These are phyloP conservation scores for Apiospora arundinis DNA, from an alignment of 2,329 filamentous ascomycete genomes.

Conservation along the genomic window DNA sequence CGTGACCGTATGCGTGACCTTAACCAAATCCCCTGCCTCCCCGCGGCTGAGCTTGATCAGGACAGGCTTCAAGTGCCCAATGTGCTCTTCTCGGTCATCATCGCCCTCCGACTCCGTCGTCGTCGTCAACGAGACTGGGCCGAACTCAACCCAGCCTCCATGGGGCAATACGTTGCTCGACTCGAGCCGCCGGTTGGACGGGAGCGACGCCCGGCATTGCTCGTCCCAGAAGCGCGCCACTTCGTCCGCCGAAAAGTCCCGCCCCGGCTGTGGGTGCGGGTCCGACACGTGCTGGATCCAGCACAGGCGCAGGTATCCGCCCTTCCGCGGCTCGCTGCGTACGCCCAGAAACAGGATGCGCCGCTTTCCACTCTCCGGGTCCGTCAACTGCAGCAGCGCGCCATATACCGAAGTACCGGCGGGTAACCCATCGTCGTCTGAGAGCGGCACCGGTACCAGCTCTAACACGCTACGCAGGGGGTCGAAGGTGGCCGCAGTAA, in stretches of 20 bases:
- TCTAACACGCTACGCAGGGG: not conserved
- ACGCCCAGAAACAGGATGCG: not conserved
- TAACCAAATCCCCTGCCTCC: not conserved
- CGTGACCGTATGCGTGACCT: not conserved
- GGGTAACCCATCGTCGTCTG: not conserved
- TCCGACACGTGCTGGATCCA: not conserved
- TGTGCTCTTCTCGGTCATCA: not conserved
- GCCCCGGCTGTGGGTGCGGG: not conserved
- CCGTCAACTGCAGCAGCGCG: not conserved
- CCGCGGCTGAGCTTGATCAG: not conserved
- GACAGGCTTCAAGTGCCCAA: constrained; percentile 1
- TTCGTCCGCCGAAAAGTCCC: not conserved
- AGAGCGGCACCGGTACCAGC: not conserved
- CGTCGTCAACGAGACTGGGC: not conserved
- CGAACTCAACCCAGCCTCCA: not conserved
- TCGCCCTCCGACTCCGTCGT: too few species aligned
- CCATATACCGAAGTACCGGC: not conserved
- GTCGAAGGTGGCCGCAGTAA: not conserved
- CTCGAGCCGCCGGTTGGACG: not conserved
- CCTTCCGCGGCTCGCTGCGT: not conserved
- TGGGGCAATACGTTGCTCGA: not conserved
- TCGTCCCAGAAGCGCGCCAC: not conserved
- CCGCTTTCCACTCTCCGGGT: not conserved
- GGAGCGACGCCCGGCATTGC: not conserved
- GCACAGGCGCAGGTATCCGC: not conserved